These are phyloP conservation scores for Desmodesmus armatus DNA, from an alignment of 139 green algal species.

Conservation along the genomic window DNA sequence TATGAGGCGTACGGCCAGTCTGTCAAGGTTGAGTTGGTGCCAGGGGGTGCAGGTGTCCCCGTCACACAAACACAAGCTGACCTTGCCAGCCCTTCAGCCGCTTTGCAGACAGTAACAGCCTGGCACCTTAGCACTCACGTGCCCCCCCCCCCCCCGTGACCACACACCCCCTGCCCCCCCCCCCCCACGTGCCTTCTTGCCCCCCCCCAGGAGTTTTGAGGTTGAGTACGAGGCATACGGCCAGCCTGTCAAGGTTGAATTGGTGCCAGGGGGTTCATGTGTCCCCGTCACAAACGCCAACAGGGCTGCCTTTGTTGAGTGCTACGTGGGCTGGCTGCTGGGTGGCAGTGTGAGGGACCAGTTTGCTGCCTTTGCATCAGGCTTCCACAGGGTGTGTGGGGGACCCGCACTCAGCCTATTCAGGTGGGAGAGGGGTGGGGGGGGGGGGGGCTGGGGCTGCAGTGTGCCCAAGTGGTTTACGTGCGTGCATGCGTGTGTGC, in stretches of 20 bases:
- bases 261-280: conserved; percentile 67
- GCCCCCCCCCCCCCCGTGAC: no score
- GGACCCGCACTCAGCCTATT: conserved; percentile 49
- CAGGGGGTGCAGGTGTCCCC: conserved; percentile 62
- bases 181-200: no score
- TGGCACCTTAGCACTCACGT: no score
- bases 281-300: conserved; percentile 84
- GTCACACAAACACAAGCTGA: no score
- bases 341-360: conserved; percentile 65
- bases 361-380: conserved; percentile 79
- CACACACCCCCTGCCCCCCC: no score
- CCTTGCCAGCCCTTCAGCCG: no score
- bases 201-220: conserved; percentile 61
- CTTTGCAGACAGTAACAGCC: no score
- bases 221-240: conserved; percentile 76
- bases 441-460: background rate
- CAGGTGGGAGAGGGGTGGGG: conserved; percentile 10
- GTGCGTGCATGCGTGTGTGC: no score
- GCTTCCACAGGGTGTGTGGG: conserved; percentile 66
- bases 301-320: conserved; percentile 76
- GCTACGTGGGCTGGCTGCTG: conserved; percentile 78
- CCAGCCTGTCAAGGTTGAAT: conserved; percentile 55
- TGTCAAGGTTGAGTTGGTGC: conserved; percentile 63
- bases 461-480: background rate
- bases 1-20: conserved; percentile 72